Conservation (phyloP, 768 basidiomycete genomes). For the Boletus vermiculosoides region DNA sequence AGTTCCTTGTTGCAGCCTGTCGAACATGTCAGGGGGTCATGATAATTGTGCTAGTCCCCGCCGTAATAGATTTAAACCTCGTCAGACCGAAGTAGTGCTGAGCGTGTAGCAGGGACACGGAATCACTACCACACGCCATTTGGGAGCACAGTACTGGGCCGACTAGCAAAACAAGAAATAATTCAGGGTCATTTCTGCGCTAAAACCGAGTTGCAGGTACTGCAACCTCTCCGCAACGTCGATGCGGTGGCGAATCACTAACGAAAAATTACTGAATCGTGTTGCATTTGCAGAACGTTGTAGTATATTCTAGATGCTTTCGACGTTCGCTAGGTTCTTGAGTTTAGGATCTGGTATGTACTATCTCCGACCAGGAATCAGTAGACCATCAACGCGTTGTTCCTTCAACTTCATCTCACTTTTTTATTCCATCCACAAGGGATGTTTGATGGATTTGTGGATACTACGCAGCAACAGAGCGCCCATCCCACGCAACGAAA, state of each 20-base stretch:
- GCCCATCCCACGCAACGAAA: background rate
- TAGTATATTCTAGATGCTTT: background rate
- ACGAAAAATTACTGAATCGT: background rate
- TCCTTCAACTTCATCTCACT: background rate
- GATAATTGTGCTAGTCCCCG: background rate
- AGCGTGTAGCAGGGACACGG: background rate
- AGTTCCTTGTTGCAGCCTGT: background rate
- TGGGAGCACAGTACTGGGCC: background rate
- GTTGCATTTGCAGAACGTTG: background rate
- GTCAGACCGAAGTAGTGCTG: background rate
- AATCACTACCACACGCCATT: background rate
- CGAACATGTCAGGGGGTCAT: background rate
- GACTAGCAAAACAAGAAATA: background rate
- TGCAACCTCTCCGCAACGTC: too few relatives aligned
- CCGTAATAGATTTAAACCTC: background rate
- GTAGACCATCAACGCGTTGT: background rate
- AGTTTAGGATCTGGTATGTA: background rate
- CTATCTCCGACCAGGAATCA: background rate
- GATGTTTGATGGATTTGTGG: background rate
- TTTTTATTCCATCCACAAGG: background rate
- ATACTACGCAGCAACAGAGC: background rate
- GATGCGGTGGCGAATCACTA: background rate
- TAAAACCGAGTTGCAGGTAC: background rate
- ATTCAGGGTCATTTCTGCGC: background rate
- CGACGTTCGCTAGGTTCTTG: background rate